Evolutionary conservation across 208 protist genomes (phyloP), one percentile per base, ranked within the genome.

Genomic region (Zelonia costaricensis): DNA sequence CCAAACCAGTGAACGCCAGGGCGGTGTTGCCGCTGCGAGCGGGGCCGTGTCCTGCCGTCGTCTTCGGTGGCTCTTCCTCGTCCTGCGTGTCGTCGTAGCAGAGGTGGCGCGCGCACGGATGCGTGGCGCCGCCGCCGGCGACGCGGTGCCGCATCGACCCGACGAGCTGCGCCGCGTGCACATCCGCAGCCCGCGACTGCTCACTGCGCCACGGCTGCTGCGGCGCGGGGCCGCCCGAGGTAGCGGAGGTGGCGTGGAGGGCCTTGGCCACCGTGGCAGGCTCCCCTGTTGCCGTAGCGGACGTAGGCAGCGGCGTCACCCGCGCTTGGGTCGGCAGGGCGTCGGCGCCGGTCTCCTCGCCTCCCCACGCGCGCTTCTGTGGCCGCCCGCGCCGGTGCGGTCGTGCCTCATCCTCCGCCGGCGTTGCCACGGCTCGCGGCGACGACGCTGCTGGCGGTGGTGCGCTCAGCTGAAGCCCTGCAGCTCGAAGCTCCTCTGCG

Each of bases 21-120:
- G 70, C 76, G 5, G 64, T 75, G 52, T 77, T 75, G 31, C 33
- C 10, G 16, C 15, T 38, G 54, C 28, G 43, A 27, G 49, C 18
- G 13, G 18, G 10, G 8, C 47, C 47, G 27, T 15, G 22, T 33
- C 39, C 15, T 20, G 52, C 16, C 38, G 31, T 25, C 22, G 52
- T n/a, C 22, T 18, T 42, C 2, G 52, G 28, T 15, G 20, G 20
- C 58, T 3, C 15, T n/a, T 36, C 53, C 30, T 60, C 56, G 28
- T 53, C 33, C 0, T 65, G 57, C 8, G 16, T 25, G 43, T 16
- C 51, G 10, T 60, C 65, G 51, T 54, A 64, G 57, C 20, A 31
- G 48, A 72, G 35, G 33, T 2, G 22, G 18, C 65, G 47, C 1
- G 49, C 56, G 25, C 55, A 64, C 1, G 52, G 18, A 1, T 31